phyloP scores from a whole-genome alignment of 148 eudicot species.

The Suaeda aralocaspica region DNA sequence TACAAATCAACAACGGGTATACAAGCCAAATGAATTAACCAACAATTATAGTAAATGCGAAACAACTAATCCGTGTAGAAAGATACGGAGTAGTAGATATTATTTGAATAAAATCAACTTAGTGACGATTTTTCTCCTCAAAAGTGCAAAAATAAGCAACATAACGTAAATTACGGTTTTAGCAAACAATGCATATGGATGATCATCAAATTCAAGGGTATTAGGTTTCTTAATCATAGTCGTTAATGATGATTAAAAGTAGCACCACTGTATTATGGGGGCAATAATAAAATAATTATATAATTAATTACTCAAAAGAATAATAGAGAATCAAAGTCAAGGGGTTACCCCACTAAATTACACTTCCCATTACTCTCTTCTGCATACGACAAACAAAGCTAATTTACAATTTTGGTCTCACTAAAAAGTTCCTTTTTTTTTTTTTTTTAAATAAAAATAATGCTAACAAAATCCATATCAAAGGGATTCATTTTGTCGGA shows the following conservation, averaged over 20 bases:
- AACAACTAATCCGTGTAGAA: neutral
- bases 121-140: neutral
- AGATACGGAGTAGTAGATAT: neutral
- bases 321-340: constrained; percentile 1
- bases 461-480: constrained; percentile 9
- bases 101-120: neutral
- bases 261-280: neutral
- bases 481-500: constrained; percentile 4
- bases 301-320: neutral
- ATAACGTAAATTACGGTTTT: constrained; percentile 2
- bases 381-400: constrained; percentile 4
- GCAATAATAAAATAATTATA: neutral
- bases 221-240: constrained; percentile 7
- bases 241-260: constrained; percentile 5
- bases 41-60: too few species aligned
- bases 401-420: too few species aligned
- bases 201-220: constrained; percentile 8
- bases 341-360: constrained; percentile 3
- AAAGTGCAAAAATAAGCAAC: neutral
- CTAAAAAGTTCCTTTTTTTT: neutral
- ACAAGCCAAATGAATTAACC: too few species aligned
- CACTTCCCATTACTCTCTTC: neutral
- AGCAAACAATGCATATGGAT: constrained; percentile 4
- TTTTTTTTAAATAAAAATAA: too few species aligned
- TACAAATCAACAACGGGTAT: too few species aligned